Percentiles rank a stretch among this genome's conserved stretches.
phyloP scores from a whole-genome alignment of 768 basidiomycete genomes.

The Tephrocybe sp. region DNA sequence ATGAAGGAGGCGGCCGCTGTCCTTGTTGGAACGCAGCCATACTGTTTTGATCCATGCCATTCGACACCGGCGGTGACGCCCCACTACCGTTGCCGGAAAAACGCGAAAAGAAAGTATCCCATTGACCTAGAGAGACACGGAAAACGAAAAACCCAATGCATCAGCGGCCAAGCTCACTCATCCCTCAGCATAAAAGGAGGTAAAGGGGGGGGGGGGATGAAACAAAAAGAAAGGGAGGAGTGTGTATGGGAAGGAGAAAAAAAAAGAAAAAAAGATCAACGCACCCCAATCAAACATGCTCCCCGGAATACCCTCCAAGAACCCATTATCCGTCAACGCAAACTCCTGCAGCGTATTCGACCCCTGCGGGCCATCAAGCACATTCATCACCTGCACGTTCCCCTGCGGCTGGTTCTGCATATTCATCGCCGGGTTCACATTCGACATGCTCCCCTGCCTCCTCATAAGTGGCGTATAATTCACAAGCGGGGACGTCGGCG shows the following conservation, averaged over 20 bases:
- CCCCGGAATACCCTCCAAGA: conserved; percentile 78
- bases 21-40: conserved; percentile 15
- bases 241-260: too few species aligned
- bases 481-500: conserved; percentile 44
- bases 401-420: conserved; percentile 35
- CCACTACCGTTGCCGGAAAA: conserved; percentile 28
- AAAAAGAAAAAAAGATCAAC: too few species aligned
- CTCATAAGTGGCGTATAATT: conserved; percentile 53
- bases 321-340: conserved; percentile 64
- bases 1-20: conserved; percentile 16
- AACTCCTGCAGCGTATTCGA: conserved; percentile 59
- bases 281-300: conserved; percentile 88
- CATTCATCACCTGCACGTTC: conserved; percentile 78
- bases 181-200: too few species aligned
- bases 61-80: conserved; percentile 16
- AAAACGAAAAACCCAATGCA: conserved; percentile 12
- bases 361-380: conserved; percentile 61
- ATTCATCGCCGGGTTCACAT: conserved; percentile 80
- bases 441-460: conserved; percentile 41
- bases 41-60: conserved; percentile 22
- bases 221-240: too few species aligned
- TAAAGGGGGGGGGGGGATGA: too few species aligned
- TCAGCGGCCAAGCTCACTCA: too few species aligned
- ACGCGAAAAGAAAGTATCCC: conserved; percentile 79
- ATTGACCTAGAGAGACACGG: conserved; percentile 54